Base-by-base conservation (phyloP, 2,329 filamentous ascomycete genomes). In the Aspergillus ibericus region DNA sequence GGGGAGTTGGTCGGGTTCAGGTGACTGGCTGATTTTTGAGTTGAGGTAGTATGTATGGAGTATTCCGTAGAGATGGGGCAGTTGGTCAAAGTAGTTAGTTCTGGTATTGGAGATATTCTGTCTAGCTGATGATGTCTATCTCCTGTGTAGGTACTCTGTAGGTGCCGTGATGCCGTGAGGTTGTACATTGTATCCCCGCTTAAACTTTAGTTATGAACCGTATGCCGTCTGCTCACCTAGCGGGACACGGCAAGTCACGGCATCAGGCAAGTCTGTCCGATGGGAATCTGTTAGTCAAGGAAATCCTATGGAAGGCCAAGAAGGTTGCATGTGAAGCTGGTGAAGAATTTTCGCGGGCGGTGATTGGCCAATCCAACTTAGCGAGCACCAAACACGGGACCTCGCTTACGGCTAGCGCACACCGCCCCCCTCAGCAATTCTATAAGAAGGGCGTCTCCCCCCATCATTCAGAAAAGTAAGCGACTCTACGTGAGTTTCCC, bases 401-500 rank as follows among this genome's bases (percentile, higher is more conserved):
- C 64, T 73, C 71, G 71, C 69, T 73, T 71, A 65, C 44, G 34
- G 51, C 55, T 70, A 72, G 65, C 60, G 64, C 59, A 32, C 20
- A 16, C 25, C 25, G 25, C 29, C 20, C 18, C 13, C 42, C 20
- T 10, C 22, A 16, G 10, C 1, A 6, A 25, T 59, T 42, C 15
- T 74, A 75, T 75, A 75, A 72, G 74, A 63, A 42, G 22, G 18
- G 18, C 29, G 8, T 12, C 9, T 1, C 35, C 60, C 68, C 66
- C 67, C 50, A 35, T 53, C 56, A 65, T 68, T 70, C 70, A 62
- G 63, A 70, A 68, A 72, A 73, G 72, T 64, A 77, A 75, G 73
- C 76, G 76, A 78, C 74, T 77, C 75, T 78, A 77, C 75, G 70
- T 76, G 66, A 65, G 73, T 73, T 61, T 55, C 48, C 60, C 65